Percentiles rank a stretch among this genome's conserved stretches.
Evolutionary conservation across 352 stramenopile genomes (phyloP).

Genomic region (Albugo candida): DNA sequence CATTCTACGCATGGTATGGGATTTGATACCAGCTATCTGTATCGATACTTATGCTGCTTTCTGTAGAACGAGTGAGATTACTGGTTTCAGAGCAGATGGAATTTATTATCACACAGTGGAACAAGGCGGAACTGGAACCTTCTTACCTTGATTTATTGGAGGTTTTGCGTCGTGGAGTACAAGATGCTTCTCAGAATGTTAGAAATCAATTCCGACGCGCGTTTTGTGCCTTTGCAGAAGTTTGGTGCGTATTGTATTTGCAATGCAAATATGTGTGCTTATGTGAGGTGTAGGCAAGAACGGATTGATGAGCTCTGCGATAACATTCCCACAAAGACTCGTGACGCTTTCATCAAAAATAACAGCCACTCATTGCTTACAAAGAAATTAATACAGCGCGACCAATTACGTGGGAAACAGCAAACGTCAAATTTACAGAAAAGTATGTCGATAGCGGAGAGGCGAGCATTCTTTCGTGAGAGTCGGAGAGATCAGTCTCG

Average conservation of each 20-base stretch:
- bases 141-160: conserved; percentile 30
- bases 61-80: conserved; percentile 24
- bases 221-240: conserved; percentile 20
- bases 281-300: conserved; percentile 16
- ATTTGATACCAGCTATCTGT: not conserved
- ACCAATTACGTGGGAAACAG: conserved; percentile 8
- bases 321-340: conserved; percentile 18
- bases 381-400: conserved; percentile 18
- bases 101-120: conserved; percentile 33
- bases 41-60: not conserved
- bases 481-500: conserved; percentile 3
- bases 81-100: conserved; percentile 38
- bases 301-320: conserved; percentile 23
- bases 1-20: conserved; percentile 19
- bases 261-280: not conserved
- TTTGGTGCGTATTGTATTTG: conserved; percentile 19
- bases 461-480: conserved; percentile 12
- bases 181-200: conserved; percentile 20
- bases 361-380: conserved; percentile 23
- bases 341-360: conserved; percentile 22
- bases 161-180: conserved; percentile 23
- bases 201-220: conserved; percentile 23
- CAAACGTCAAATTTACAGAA: not conserved
- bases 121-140: conserved; percentile 19
- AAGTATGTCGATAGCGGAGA: conserved; percentile 6